These are phyloP conservation scores for Plectosphaerella cucumerina DNA, from an alignment of 2,329 filamentous ascomycete species.

Conservation along the genomic window DNA sequence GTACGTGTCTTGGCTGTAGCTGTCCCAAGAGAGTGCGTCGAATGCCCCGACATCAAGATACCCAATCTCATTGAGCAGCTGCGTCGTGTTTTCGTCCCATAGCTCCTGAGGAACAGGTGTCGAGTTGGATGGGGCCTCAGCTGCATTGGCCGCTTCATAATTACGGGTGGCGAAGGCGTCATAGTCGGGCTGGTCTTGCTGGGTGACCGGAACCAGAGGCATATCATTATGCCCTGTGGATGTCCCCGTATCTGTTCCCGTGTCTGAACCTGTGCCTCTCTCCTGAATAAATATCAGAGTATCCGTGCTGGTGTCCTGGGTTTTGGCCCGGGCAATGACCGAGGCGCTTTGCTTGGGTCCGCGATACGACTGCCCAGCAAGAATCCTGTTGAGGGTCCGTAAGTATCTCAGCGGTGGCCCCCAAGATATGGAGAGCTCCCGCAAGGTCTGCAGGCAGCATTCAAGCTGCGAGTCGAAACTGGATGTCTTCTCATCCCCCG, in stretches of 20 bases:
- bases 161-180: no score
- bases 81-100: not conserved
- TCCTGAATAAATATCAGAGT: no score
- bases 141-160: no score
- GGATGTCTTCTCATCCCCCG: not conserved
- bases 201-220: no score
- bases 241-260: no score
- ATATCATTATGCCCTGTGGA: no score
- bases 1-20: not conserved
- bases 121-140: no score
- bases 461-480: not conserved
- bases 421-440: not conserved
- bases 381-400: not conserved
- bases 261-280: no score
- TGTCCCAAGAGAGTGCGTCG: not conserved
- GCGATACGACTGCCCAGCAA: not conserved
- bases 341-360: no score
- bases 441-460: not conserved
- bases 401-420: not conserved
- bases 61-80: not conserved
- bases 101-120: not conserved
- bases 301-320: no score
- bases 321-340: no score
- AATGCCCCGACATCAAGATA: not conserved
- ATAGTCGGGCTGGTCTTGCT: no score